Percentiles rank a stretch among this genome's conserved stretches.
These are phyloP conservation scores for Pleurotus sapidus DNA, from an alignment of 768 basidiomycete genomes.

Conservation along the genomic window DNA sequence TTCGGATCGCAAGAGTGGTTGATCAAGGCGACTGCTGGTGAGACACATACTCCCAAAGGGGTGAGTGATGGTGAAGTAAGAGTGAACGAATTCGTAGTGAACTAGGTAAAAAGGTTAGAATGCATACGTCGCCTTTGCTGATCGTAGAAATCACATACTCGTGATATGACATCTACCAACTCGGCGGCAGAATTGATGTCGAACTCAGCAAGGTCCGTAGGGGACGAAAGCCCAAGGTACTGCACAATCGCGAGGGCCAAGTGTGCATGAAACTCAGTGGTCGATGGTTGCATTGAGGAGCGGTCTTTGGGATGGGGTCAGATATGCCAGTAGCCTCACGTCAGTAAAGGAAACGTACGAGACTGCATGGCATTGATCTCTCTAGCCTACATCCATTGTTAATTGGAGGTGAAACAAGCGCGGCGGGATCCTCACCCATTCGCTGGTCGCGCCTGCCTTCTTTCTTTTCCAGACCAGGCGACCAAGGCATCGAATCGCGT, in stretches of 20 bases:
- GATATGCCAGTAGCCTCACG: not conserved
- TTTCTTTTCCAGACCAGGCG: conserved; percentile 68
- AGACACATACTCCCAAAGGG: conserved; percentile 82
- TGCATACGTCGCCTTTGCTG: conserved; percentile 1
- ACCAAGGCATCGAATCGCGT: conserved; percentile 77
- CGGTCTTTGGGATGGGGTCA: conserved; percentile 43
- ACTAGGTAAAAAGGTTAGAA: conserved; percentile 41
- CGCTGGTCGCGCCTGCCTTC: conserved; percentile 48
- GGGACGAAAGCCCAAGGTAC: conserved; percentile 61
- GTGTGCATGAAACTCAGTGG: conserved; percentile 59
- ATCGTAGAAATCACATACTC: conserved; percentile 37
- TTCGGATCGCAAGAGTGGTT: conserved; percentile 92
- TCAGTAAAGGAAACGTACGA: conserved; percentile 44
- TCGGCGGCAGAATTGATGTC: conserved; percentile 58
- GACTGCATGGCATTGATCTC: conserved; percentile 74
- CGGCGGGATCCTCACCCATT: conserved; percentile 47
- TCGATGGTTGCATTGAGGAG: conserved; percentile 41
- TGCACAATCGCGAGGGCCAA: conserved; percentile 73
- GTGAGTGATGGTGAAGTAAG: conserved; percentile 74
- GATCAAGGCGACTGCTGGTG: conserved; percentile 74
- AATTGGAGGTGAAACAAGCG: not conserved
- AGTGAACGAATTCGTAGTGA: conserved; percentile 89
- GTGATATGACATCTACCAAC: conserved; percentile 70
- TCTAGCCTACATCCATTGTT: conserved; percentile 38
- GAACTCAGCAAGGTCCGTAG: conserved; percentile 54